Percentiles rank a stretch among this genome's conserved stretches.
Conservation (phyloP, 371 early-diverging fungal species). For the Lichtheimia corymbifera region DNA sequence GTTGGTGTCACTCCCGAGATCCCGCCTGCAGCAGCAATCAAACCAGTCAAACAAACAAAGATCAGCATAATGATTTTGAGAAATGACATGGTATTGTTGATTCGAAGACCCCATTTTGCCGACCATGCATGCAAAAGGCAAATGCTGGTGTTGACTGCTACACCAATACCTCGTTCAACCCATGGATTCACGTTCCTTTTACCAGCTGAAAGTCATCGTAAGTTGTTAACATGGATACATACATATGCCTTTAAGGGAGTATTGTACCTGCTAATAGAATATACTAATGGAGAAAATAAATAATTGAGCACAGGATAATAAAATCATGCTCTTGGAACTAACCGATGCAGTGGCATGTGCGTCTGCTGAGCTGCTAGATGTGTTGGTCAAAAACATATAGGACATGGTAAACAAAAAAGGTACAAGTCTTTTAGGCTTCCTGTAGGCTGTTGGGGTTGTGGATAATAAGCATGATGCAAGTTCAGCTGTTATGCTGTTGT, state of each 20-base stretch:
- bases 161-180: conserved; percentile 19
- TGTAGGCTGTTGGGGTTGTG: conserved; percentile 2
- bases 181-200: conserved; percentile 10
- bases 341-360: conserved; percentile 1
- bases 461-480: too few relatives aligned
- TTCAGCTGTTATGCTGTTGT: too few relatives aligned
- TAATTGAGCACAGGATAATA: not conserved
- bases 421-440: conserved; percentile 12
- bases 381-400: conserved; percentile 10
- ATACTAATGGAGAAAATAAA: too few relatives aligned
- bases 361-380: conserved; percentile 17
- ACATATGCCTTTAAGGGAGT: too few relatives aligned
- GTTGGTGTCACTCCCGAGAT: conserved; percentile 10
- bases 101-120: conserved; percentile 13
- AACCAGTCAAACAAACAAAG: conserved; percentile 17
- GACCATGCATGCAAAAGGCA: conserved; percentile 16
- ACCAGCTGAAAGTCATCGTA: too few relatives aligned
- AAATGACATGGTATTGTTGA: conserved; percentile 11
- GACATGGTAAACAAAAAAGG: conserved; percentile 19
- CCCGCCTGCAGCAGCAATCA: conserved; percentile 18
- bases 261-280: too few relatives aligned
- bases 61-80: conserved; percentile 19
- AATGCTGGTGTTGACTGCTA: conserved; percentile 11
- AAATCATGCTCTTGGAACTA: not conserved
- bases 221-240: too few relatives aligned